These are phyloP conservation scores for Cladophialophora carrionii DNA, from an alignment of 2,329 filamentous ascomycete genomes.

Conservation along the genomic window DNA sequence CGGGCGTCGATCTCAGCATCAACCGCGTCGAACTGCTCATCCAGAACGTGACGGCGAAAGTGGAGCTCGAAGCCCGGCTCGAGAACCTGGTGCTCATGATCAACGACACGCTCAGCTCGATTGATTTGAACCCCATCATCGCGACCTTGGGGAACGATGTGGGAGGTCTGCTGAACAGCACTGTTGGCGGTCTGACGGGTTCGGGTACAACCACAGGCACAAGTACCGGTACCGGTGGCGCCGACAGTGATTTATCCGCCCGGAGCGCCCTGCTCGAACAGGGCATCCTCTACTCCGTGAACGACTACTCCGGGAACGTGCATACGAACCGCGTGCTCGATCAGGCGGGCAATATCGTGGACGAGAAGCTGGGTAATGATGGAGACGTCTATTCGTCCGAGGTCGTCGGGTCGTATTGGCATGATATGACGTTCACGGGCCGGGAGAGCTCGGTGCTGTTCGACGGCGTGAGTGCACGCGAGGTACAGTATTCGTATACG, in stretches of 20 bases:
- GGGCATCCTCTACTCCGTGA: constrained; percentile 64
- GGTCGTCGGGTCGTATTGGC: constrained; percentile 56
- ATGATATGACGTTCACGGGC: constrained; percentile 60
- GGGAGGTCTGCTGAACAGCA: constrained; percentile 53
- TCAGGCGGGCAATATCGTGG: constrained; percentile 60
- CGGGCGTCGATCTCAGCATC: constrained; percentile 63
- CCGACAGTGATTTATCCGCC: constrained; percentile 17
- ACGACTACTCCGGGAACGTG: constrained; percentile 61
- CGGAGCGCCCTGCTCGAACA: constrained; percentile 51
- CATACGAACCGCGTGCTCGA: constrained; percentile 62
- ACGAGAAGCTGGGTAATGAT: constrained; percentile 59
- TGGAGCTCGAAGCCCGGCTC: constrained; percentile 62
- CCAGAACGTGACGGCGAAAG: constrained; percentile 62
- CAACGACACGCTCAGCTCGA: constrained; percentile 59
- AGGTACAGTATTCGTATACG: constrained; percentile 59
- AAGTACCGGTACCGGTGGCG: neutral
- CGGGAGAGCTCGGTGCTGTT: constrained; percentile 54
- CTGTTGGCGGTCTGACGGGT: constrained; percentile 42
- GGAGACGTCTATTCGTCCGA: constrained; percentile 51
- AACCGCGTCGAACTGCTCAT: constrained; percentile 61
- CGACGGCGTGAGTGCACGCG: constrained; percentile 54
- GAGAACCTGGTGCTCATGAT: constrained; percentile 65
- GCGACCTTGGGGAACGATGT: constrained; percentile 59
- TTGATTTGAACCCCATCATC: constrained; percentile 64
- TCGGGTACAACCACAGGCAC: constrained; percentile 15